Evolutionary conservation across 768 basidiomycete genomes (phyloP), one percentile per base, ranked within the genome.

Genomic region (Termitomyces sp.): DNA sequence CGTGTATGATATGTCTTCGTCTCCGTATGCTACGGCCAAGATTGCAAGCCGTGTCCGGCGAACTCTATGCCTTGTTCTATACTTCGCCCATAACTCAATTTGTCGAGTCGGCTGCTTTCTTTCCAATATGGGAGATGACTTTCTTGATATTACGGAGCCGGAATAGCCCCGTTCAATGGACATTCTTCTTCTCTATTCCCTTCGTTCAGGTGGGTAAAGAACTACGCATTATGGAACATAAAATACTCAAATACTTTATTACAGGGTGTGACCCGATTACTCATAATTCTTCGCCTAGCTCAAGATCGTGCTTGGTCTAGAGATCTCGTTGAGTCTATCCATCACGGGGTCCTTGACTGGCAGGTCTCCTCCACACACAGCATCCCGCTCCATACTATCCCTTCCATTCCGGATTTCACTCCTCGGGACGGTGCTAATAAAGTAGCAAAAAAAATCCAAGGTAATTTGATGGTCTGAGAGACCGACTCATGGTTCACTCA

Each of bases 61-160:
- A 62, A 32, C 62, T 74, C 6, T 66, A 70, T 47, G 72, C 74
- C 1, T 65, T 67, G 5, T 66, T 70, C n/a, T 76, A 76, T 50
- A 74, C 69, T 19, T 72, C 73, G 1, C 38, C 45, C 12, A 61
- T 65, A 24, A 73, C 73, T 2, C 64, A 67, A 32, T 68, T 73
- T 40, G 73, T 74, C n/a, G 74, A 76, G 56, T 72, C 72, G 50
- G 73, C 72, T 14, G 69, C 66, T 8, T 65, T 76, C 32, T 71
- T 72, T 57, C 72, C 74, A 0, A 8, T 72, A 0, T 76, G 74
- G 74, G 54, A 59, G 5, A 53, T 66, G 15, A 56, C 59, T 21
- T 68, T 70, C 52, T 56, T 76, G 42, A 64, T 68, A 42, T 37
- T 66, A 30, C 60, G 58, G n/a, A 58, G 57, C 10, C 55, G 54